Percentiles rank a stretch among this genome's conserved stretches.
Conservation (phyloP, 1,139 yeast genomes). For the Lodderomyces beijingensis region DNA sequence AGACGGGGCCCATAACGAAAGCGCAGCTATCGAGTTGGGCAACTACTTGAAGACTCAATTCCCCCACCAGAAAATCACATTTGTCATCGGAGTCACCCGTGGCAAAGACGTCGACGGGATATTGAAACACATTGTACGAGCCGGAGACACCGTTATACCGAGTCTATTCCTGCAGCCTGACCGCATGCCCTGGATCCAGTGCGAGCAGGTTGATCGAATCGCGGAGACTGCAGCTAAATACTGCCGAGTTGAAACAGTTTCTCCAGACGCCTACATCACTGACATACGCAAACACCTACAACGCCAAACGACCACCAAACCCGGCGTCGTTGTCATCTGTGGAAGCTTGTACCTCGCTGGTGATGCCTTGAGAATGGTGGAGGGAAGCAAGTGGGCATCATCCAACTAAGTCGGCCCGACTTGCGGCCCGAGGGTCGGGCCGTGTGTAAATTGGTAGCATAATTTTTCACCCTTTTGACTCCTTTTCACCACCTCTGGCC, state of each 20-base stretch:
- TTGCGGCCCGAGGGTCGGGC: no score
- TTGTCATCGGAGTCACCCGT: slow-evolving; percentile 68
- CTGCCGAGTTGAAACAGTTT: slow-evolving; percentile 23
- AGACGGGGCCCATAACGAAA: slow-evolving; percentile 93
- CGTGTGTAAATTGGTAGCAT: no score
- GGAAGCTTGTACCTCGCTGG: slow-evolving; percentile 79
- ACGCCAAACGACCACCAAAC: slow-evolving; percentile 20
- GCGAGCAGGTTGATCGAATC: slow-evolving; percentile 32
- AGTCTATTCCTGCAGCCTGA: slow-evolving; percentile 68
- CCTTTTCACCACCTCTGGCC: no score
- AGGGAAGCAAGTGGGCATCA: no score
- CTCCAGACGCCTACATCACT: no score
- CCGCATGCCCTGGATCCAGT: slow-evolving; percentile 87
- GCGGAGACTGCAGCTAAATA: slow-evolving; percentile 4
- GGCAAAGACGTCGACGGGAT: slow-evolving; percentile 62
- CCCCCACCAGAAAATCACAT: slow-evolving; percentile 40
- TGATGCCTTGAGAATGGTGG: slow-evolving; percentile 58
- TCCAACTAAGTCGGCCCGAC: no score
- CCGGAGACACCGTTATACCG: slow-evolving; percentile 53
- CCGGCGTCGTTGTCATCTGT: slow-evolving; percentile 49
- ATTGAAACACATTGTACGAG: slow-evolving; percentile 45
- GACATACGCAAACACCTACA: slow-evolving; percentile 17
- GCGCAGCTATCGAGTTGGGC: slow-evolving; percentile 70
- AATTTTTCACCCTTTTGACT: no score
- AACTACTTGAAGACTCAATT: slow-evolving; percentile 19